phyloP scores from a whole-genome alignment of 108 stramenopile genomes.

The Skeletonema menzelii region DNA sequence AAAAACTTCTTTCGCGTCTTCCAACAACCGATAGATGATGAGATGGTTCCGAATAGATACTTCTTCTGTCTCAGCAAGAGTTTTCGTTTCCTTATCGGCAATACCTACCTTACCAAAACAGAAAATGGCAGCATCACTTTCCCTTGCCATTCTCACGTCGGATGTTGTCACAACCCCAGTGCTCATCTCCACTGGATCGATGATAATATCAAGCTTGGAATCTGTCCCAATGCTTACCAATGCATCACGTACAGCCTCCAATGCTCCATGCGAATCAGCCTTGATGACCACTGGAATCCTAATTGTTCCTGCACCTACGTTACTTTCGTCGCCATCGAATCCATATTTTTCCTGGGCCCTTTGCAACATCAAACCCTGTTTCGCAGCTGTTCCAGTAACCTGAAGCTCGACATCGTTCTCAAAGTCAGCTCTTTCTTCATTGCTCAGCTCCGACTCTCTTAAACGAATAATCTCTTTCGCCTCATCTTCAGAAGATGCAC shows the following conservation, averaged over 20 bases:
- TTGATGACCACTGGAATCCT: slow-evolving; percentile 83
- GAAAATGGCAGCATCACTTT: slow-evolving; percentile 81
- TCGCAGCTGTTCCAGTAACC: slow-evolving; percentile 42
- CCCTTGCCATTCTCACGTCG: slow-evolving; percentile 80
- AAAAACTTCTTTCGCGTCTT: slow-evolving; percentile 76
- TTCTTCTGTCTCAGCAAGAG: slow-evolving; percentile 56
- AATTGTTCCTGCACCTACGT: slow-evolving; percentile 40
- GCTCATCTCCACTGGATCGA: slow-evolving; percentile 76
- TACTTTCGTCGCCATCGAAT: slow-evolving; percentile 23
- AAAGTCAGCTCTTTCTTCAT: slow-evolving; percentile 39
- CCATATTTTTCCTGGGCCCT: slow-evolving; percentile 39
- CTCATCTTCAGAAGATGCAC: slow-evolving; percentile 70
- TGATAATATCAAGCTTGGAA: slow-evolving; percentile 59
- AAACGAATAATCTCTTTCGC: slow-evolving; percentile 67
- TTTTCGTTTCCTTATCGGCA: slow-evolving; percentile 52
- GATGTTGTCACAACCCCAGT: slow-evolving; percentile 67
- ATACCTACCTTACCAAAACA: slow-evolving; percentile 65
- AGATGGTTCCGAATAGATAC: slow-evolving; percentile 61
- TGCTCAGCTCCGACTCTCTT: slow-evolving; percentile 47
- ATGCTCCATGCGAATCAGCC: slow-evolving; percentile 83
- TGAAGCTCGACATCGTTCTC: slow-evolving; percentile 36
- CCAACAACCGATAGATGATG: slow-evolving; percentile 81
- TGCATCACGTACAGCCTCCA: slow-evolving; percentile 75
- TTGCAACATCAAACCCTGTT: slow-evolving; percentile 46
- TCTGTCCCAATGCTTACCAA: slow-evolving; percentile 59